Evolutionary conservation across 2,329 filamentous ascomycete genomes (phyloP), one percentile per base, ranked within the genome.

Genomic region (Chrysosporium queenslandicum): DNA sequence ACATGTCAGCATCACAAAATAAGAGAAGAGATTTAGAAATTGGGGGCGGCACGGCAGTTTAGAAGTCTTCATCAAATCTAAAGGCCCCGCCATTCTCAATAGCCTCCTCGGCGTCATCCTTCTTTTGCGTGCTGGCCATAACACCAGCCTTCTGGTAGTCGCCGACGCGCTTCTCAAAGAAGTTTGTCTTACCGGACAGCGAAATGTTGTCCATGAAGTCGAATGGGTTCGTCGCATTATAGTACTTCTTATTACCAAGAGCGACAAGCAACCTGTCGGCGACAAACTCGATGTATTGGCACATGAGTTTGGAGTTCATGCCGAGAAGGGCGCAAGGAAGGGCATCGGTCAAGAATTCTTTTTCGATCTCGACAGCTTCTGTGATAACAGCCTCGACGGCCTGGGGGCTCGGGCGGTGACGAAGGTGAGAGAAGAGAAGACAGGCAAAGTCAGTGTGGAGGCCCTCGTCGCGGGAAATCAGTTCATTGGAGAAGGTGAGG

Each of bases 131-230:
- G 75, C 86, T 90, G 65, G 85, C 85, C 88, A 98, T 94, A 71
- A 98, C 91, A 77, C 92, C 92, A 34, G 92, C 90, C 81, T 98
- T 98, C 76, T 98, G 92, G 81, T 98, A 98, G 67, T 98, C 92
- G 70, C 85, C 92, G 53, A 98, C 92, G 63, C 92, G 88, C 86
- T 98, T 98, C 85, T 98, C 92, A 71, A 98, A 98, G 82, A 98
- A 98, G 83, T 98, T 98, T 70, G 92, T 98, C 86, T 98, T 98
- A 73, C 92, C 92, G 49, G 89, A 87, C 9, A 98, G 81, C 20
- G 92, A 97, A 73, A 98, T 98, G 75, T 95, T 96, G 80, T 98
- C 92, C 92, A 98, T 98, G 74, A 98, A 98, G 79, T 98, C 92
- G 70, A 98, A 98, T 68, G 92, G 92, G 77, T 98, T 98, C 70